These are phyloP conservation scores for Skeletonema menzelii DNA, from an alignment of 108 stramenopile genomes.

Conservation along the genomic window DNA sequence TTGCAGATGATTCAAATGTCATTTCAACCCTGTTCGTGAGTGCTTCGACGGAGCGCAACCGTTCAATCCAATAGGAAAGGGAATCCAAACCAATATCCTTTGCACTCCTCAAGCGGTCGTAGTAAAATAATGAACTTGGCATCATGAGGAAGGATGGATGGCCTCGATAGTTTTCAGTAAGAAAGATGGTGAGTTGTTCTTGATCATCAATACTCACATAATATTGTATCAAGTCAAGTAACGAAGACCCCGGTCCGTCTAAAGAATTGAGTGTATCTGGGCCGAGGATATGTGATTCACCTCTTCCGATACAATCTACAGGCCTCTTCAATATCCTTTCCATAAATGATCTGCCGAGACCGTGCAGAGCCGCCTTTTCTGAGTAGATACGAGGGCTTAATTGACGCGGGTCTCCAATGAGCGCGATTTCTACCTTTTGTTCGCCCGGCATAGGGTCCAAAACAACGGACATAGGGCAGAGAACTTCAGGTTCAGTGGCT, in stretches of 20 bases:
- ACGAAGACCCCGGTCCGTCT: constrained; percentile 12
- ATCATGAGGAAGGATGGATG: constrained; percentile 67
- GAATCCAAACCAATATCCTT: constrained; percentile 5
- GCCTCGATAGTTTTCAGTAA: constrained; percentile 64
- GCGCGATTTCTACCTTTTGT: constrained; percentile 60
- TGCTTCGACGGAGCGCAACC: constrained; percentile 52
- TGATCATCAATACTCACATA: constrained; percentile 46
- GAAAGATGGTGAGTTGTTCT: constrained; percentile 51
- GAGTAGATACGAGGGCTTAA: constrained; percentile 49
- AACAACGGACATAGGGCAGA: constrained; percentile 70
- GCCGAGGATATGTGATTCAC: constrained; percentile 56
- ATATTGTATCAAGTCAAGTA: constrained; percentile 58
- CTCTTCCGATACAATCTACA: constrained; percentile 54
- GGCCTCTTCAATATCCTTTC: constrained; percentile 71
- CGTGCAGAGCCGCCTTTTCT: constrained; percentile 15
- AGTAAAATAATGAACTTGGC: constrained; percentile 70
- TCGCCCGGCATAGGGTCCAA: constrained; percentile 56
- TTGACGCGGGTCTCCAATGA: constrained; percentile 67
- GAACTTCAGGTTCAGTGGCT: constrained; percentile 76
- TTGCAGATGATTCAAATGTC: background rate
- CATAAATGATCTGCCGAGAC: constrained; percentile 56
- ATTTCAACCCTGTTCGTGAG: constrained; percentile 24
- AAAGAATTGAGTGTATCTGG: constrained; percentile 22
- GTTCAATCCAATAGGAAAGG: constrained; percentile 39
- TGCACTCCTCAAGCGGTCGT: constrained; percentile 54